Conservation (phyloP, 148 eudicot genomes). For the Camellia granthamiana region DNA sequence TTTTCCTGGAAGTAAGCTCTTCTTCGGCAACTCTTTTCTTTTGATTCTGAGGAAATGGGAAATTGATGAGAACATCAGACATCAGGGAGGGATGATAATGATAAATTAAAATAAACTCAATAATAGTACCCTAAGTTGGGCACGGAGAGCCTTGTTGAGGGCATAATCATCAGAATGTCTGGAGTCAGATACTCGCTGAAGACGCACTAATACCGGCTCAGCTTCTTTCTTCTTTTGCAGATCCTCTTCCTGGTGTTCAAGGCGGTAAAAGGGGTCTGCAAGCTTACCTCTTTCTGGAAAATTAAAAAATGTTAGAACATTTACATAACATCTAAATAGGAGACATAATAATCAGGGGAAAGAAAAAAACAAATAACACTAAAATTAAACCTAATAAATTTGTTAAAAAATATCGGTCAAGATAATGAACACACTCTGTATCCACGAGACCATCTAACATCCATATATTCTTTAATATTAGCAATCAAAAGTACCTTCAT, state of each 20-base stretch:
- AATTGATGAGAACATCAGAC: not conserved
- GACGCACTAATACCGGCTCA: slow-evolving; percentile 84
- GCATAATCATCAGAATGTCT: slow-evolving; percentile 82
- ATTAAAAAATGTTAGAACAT: slow-evolving; percentile 1
- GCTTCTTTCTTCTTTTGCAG: slow-evolving; percentile 95
- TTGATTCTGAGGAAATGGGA: slow-evolving; percentile 46
- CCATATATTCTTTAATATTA: not conserved
- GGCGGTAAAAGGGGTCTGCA: slow-evolving; percentile 88
- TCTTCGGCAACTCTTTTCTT: slow-evolving; percentile 90
- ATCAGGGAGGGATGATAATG: not conserved
- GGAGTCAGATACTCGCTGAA: slow-evolving; percentile 81
- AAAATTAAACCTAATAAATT: not conserved
- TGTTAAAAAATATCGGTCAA: not conserved
- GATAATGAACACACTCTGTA: not conserved
- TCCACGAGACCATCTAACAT: not conserved
- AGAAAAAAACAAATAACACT: not conserved
- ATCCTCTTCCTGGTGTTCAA: slow-evolving; percentile 94
- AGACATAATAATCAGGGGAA: not conserved
- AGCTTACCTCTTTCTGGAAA: slow-evolving; percentile 76
- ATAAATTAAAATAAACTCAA: not conserved
- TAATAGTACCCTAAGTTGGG: slow-evolving; percentile 63
- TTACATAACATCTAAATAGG: not conserved
- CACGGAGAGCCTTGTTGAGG: slow-evolving; percentile 76
- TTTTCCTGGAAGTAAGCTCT: slow-evolving; percentile 62
- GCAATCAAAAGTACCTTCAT: slow-evolving; percentile 52